Conservation (phyloP, 108 stramenopile species). For the Skeletonema marinoi region DNA sequence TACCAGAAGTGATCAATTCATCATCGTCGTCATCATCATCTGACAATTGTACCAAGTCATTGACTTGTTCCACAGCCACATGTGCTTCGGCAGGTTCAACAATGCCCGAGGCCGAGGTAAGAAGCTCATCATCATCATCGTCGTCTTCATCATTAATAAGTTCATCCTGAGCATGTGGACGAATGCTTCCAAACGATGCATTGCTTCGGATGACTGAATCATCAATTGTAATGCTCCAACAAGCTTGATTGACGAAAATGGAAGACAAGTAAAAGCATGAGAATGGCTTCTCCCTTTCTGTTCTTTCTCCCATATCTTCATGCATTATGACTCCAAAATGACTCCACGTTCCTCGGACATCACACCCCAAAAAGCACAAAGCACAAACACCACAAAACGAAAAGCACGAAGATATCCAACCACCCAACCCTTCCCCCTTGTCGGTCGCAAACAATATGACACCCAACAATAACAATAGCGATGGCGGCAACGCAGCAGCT, state of each 20-base stretch:
- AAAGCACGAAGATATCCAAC: too few relatives aligned
- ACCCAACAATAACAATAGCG: too few relatives aligned
- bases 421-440: too few relatives aligned
- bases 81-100: conserved; percentile 15
- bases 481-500: background rate
- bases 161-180: conserved; percentile 19
- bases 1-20: conserved; percentile 34
- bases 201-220: conserved; percentile 3
- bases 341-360: too few relatives aligned
- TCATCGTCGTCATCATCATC: conserved; percentile 28
- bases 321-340: too few relatives aligned
- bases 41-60: background rate
- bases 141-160: background rate
- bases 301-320: too few relatives aligned
- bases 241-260: conserved; percentile 11
- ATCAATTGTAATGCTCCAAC: conserved; percentile 27
- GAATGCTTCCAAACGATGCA: background rate
- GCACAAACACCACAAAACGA: too few relatives aligned
- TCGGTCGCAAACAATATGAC: background rate
- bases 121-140: conserved; percentile 23
- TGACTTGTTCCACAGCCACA: background rate
- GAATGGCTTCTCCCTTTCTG: background rate
- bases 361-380: too few relatives aligned
- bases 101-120: conserved; percentile 24
- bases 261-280: background rate